phyloP scores from a whole-genome alignment of 257 asterid species.

The Solanum ossicruentum region DNA sequence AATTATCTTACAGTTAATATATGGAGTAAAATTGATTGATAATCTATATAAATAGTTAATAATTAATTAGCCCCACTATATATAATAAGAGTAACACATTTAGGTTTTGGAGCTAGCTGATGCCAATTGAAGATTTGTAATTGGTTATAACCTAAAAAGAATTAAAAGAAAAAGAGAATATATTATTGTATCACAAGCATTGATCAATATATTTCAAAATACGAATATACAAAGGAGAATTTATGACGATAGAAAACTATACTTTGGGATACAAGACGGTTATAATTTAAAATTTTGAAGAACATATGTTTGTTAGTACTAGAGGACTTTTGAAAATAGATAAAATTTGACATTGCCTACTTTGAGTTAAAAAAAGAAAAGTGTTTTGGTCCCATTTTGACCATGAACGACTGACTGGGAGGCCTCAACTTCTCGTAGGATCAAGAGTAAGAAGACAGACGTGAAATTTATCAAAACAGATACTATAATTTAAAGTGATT shows the following conservation, averaged over 20 bases:
- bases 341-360: too few relatives aligned
- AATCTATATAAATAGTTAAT: not conserved
- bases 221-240: not conserved
- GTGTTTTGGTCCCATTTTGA: too few relatives aligned
- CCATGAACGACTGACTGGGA: too few relatives aligned
- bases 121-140: not conserved
- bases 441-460: too few relatives aligned
- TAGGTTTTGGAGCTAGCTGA: not conserved
- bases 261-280: too few relatives aligned
- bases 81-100: not conserved
- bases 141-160: not conserved
- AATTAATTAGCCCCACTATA: not conserved
- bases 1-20: not conserved
- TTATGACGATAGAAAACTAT: not conserved
- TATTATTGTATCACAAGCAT: not conserved
- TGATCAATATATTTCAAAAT: not conserved
- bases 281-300: too few relatives aligned
- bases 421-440: too few relatives aligned
- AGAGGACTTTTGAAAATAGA: too few relatives aligned
- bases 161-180: not conserved
- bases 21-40: not conserved
- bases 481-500: too few relatives aligned
- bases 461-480: too few relatives aligned
- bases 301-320: too few relatives aligned
- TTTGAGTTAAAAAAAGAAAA: too few relatives aligned